Base-by-base conservation (phyloP, 2,329 filamentous ascomycete genomes). In the Graphilbum ipis-grandicollis region DNA sequence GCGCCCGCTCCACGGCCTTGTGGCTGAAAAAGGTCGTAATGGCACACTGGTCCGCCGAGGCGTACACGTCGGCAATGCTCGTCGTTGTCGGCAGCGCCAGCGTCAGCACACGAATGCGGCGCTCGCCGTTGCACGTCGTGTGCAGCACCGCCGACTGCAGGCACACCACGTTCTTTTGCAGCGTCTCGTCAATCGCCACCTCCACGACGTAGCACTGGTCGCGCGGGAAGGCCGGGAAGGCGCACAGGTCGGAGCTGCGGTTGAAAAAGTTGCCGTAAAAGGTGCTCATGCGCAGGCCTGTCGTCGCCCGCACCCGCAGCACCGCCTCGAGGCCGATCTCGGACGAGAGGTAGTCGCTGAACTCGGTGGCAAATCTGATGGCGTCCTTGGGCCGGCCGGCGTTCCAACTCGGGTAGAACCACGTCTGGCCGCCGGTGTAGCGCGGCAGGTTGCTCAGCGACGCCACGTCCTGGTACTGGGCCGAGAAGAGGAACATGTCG, bases 191-290 rank as follows among this genome's bases (percentile, higher is more conserved):
- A 46, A 98, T 96, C 13, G 90, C 86, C 38, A 98, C 92, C 57
- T 98, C 90, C 17, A 98, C 88, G 31, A 96, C 90, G 53, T 96
- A 96, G 44, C 82, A 85, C 56, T 98, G 90, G 51, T 98, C 90
- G 52, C 90, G 79, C 23, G 90, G 90, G 65, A 98, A 96, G 0
- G 90, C 86, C 2, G 90, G 90, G 68, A 98, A 98, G 12, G 90
- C 90, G 55, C 90, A 96, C 23, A 98, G 73, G 60, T 98, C 90
- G 14, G 86, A 94, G 54, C 84, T 93, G 48, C 90, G 74, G 64
- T 96, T 98, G 68, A 98, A 98, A 60, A 98, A 98, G 63, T 98
- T 98, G 47, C 90, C 90, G 57, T 96, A 98, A 60, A 98, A 98
- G 2, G 88, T 86, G 61, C 78, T 93, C 81, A 96, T 96, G 37